Evolutionary conservation across 768 basidiomycete genomes (phyloP), one percentile per base, ranked within the genome.

Genomic region (Phaeotremella skinneri): DNA sequence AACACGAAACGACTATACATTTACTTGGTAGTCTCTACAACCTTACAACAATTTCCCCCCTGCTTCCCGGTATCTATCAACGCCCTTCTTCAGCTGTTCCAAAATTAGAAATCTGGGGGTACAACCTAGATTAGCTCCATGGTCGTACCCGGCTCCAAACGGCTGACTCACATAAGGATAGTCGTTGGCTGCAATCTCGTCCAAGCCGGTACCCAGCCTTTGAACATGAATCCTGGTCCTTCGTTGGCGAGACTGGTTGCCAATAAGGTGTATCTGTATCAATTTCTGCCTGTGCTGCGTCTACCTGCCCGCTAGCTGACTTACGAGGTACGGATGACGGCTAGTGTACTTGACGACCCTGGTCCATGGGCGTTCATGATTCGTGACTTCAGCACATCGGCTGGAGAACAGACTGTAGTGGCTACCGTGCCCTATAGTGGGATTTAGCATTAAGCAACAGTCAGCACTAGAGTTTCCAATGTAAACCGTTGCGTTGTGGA

Each of bases 181-280:
- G 68, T 69, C 58, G 73, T 74, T 4, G 71, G 71, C 55, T 73
- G 71, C 27, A 73, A 52, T 39, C 71, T 55, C 23, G 67, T 70
- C 73, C 73, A 74, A n/a, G 73, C 68, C 1, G 73, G 73, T 7
- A 70, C 61, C 73, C 68, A 70, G 2, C 73, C 73, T 41, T 70
- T 70, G 63, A 72, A 74, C 64, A 74, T 69, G 62, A 68, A 72
- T 58, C 66, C 64, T 9, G 67, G 56, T 17, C 73, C 70, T 62
- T 72, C 68, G 16, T 61, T 67, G 13, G 66, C 68, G 17, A 70
- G 58, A 0, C 70, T 72, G 37, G 26, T n/a, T n/a, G n/a, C n/a
- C n/a, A n/a, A n/a, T n/a, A n/a, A n/a, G n/a, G n/a, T n/a, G n/a
- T n/a, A n/a, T n/a, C n/a, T n/a, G n/a, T n/a, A n/a, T n/a, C n/a